These are phyloP conservation scores for Populus tremula DNA, from an alignment of 345 rosid genomes.

Conservation along the genomic window DNA sequence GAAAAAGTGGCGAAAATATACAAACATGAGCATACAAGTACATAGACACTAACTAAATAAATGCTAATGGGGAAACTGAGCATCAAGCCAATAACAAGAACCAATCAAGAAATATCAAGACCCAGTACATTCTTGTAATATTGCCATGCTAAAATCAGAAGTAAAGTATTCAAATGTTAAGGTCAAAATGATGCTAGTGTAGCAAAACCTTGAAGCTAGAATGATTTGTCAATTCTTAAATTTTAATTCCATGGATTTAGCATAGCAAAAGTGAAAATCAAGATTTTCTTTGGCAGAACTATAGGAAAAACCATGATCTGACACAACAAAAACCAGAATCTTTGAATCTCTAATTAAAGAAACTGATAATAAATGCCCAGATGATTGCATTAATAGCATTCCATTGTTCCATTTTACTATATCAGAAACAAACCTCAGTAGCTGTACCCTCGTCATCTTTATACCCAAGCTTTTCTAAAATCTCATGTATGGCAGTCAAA, in stretches of 20 bases:
- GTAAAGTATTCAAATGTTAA: neutral
- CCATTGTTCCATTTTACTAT: neutral
- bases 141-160: neutral
- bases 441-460: conserved; percentile 80
- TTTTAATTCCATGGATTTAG: neutral
- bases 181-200: neutral
- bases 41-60: neutral
- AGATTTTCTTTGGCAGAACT: neutral
- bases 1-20: neutral
- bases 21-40: neutral
- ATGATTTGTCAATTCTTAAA: neutral
- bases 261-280: neutral
- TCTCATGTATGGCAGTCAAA: conserved; percentile 75
- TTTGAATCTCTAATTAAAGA: neutral
- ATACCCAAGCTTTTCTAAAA: conserved; percentile 72
- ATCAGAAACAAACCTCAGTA: conserved; percentile 59
- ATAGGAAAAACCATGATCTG: neutral
- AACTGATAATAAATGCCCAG: neutral
- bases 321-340: neutral
- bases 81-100: neutral
- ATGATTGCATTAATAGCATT: neutral
- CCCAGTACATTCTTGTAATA: neutral
- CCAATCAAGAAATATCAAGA: neutral
- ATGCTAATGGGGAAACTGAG: neutral
- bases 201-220: neutral